Base-by-base conservation (phyloP, 1,284 basidiomycete genomes). In the Pyrrhoderma noxium region DNA sequence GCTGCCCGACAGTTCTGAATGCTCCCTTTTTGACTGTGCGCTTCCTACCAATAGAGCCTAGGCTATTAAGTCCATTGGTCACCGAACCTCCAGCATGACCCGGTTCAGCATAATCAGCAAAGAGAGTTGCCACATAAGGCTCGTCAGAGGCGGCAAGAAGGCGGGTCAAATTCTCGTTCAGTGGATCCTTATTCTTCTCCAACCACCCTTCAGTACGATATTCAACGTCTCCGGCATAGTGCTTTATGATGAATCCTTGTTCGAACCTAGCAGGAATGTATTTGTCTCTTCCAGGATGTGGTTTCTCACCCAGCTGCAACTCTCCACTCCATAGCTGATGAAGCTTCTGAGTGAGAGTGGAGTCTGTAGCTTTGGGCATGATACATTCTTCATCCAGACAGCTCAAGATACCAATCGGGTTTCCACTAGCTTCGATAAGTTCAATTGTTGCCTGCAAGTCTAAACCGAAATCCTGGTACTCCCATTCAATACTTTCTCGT, bases 371-470 rank as follows among this genome's bases (percentile, higher is more conserved):
- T 67, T 91, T 93, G 41, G 96, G 96, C 95, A 99, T 99, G 68
- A 99, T 99, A 65, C 94, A 99, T 62, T 98, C 96, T 65, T 99
- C 96, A 65, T 99, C 96, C 44, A 99, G 74, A 59, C 89, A 86
- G 56, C 92, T 93, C 37, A 99, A 77, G 52, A 99, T 89, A 55
- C 96, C 96, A 58, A 99, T 93, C 8, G 77, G 71, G 53, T 64
- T 70, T 18, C 77, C 75, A 52, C 79, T 81, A 13, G 85, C 77
- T 69, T 99, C 96, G 61, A 99, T 99, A 50, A 99, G 81, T 64
- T 99, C 95, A 66, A 99, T 99, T 0, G 96, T 99, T 0, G 96
- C 95, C 65, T 99, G 96, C 7, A 99, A 74, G 66, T 99, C 95
- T 44, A 98, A 77, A 14, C 95, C 96, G 65, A 99, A 99, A 70